Evolutionary conservation across 306 rosid species (phyloP), one percentile per base, ranked within the genome.

Genomic region (Vigna hirtella): DNA sequence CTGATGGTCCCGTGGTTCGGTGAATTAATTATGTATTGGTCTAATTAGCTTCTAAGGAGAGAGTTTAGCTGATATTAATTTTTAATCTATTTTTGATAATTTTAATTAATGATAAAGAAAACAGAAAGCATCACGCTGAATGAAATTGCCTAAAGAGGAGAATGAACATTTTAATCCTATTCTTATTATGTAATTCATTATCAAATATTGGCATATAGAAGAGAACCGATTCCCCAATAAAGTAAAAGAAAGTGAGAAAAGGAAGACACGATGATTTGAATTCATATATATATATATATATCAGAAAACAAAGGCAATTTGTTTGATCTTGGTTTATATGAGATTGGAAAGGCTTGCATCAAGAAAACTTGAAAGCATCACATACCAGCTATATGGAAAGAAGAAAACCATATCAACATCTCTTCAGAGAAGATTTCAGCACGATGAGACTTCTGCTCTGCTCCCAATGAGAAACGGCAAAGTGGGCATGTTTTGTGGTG

Each of bases 61-160:
- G 42, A 36, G 40, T 36, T 36, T 36, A 36, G 40, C 1, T 36
- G 5, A 36, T 36, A 36, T 6, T 38, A 38, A 38, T 6, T 38
- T 38, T 38, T 38, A 38, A 38, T 38, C 42, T 7, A 38, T 38
- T 38, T 30, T 38, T 38, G 7, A 34, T 34, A 5, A 34, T 34
- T 34, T 34, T 34, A 34, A 34, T 5, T 0, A 34, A 34, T 4
- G 38, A 34, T 5, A 34, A 95, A 95, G 92, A 91, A 91, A 81
- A 95, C 89, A 49, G 98, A 91, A 80, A 95, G 97, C 82, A 92
- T 92, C 78, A 95, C 93, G 97, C 86, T 91, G 81, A 93, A 95
- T 43, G 98, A 95, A 78, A 92, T 95, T 97, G 89, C 96, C 72
- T 96, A 88, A 71, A 90, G 93, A 13, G 98, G 97, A 64, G 70